phyloP scores from a whole-genome alignment of 2,329 filamentous ascomycete species.

The Pseudogymnoascus sp. region DNA sequence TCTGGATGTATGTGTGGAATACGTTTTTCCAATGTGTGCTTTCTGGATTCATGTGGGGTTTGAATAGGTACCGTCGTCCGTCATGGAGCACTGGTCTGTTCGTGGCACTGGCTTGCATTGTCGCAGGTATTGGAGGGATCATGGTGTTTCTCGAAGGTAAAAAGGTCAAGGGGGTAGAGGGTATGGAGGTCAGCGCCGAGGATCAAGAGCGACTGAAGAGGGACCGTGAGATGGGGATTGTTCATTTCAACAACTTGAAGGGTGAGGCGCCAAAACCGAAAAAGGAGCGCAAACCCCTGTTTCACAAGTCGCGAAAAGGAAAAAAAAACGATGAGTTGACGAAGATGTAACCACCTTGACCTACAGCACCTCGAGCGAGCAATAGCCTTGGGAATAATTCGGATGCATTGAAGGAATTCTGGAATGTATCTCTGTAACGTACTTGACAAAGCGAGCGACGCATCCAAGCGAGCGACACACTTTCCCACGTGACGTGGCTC shows the following conservation, averaged over 20 bases:
- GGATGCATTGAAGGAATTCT: no score
- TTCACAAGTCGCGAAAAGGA: conserved; percentile 16
- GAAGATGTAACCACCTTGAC: no score
- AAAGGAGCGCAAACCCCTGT: conserved; percentile 20
- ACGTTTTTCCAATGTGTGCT: conserved; percentile 69
- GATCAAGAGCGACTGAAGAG: conserved; percentile 44
- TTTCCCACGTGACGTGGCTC: no score
- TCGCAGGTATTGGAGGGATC: conserved; percentile 60
- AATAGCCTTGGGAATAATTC: no score
- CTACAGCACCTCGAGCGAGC: no score
- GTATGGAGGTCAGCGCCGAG: conserved; percentile 53
- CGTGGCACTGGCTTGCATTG: conserved; percentile 64
- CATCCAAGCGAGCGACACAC: no score
- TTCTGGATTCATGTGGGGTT: conserved; percentile 75
- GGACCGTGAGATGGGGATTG: conserved; percentile 49
- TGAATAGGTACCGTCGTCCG: conserved; percentile 66
- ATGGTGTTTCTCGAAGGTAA: conserved; percentile 67
- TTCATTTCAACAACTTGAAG: conserved; percentile 51
- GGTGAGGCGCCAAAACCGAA: conserved; percentile 43
- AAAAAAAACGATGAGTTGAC: neutral
- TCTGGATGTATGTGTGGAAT: conserved; percentile 73
- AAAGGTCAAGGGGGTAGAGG: conserved; percentile 63
- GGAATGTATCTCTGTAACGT: no score
- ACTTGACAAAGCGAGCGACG: no score
- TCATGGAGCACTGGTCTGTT: conserved; percentile 75